Evolutionary conservation across 768 basidiomycete species (phyloP).

Genomic region (Agrocybe praecox): DNA sequence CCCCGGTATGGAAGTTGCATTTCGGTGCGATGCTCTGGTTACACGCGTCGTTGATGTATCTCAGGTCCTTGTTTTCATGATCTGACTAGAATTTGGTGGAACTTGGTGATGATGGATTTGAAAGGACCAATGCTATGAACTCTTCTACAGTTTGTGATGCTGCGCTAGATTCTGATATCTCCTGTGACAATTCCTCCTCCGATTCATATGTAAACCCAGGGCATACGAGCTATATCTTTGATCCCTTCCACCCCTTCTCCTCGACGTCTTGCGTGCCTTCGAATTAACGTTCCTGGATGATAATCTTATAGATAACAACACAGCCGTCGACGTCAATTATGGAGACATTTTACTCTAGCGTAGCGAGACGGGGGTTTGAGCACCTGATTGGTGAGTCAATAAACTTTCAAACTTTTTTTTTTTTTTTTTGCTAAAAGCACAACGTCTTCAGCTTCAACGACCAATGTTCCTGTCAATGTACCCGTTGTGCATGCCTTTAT

Average conservation of each 20-base stretch:
- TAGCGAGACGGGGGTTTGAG: too few species aligned
- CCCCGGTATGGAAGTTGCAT: neutral
- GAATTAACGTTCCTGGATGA: too few species aligned
- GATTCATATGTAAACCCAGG: neutral
- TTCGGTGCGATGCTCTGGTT: neutral
- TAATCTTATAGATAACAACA: too few species aligned
- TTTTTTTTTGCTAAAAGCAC: too few species aligned
- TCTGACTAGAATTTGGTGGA: neutral
- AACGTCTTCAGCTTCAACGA: too few species aligned
- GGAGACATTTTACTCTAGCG: too few species aligned
- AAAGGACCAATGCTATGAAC: neutral
- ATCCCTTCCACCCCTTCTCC: neutral
- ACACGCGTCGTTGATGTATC: neutral
- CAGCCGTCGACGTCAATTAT: too few species aligned
- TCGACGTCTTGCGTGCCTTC: too few species aligned
- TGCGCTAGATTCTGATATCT: neutral
- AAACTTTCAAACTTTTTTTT: too few species aligned
- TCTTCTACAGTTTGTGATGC: neutral
- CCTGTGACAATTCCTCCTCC: neutral
- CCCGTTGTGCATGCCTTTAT: conserved; percentile 27
- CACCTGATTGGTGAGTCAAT: too few species aligned
- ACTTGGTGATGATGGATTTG: neutral
- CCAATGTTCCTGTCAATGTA: conserved; percentile 3
- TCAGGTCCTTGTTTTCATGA: neutral
- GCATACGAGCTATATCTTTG: neutral